Conservation (phyloP, 192 early-diverging fungal genomes). For the Dissophora ornata region DNA sequence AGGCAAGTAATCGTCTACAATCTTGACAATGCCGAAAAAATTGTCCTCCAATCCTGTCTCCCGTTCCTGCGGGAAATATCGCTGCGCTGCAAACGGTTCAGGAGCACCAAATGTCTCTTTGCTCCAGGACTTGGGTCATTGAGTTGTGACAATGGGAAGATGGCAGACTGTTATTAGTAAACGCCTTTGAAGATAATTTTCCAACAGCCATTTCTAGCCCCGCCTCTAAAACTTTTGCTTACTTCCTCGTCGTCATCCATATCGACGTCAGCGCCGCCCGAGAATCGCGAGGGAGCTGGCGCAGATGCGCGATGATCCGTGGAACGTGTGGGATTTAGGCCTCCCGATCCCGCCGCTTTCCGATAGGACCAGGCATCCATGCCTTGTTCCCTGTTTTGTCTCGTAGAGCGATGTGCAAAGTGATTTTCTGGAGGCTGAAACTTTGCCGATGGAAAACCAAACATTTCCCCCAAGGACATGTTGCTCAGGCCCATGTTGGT, state of each 20-base stretch:
- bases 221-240: not conserved
- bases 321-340: not conserved
- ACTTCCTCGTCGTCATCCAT: constrained; percentile 33
- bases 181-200: too few species aligned
- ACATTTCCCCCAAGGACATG: constrained; percentile 45
- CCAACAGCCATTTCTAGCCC: too few species aligned
- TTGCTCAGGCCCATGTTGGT: constrained; percentile 34
- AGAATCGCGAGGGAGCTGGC: constrained; percentile 1
- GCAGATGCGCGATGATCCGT: not conserved
- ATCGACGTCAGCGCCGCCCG: constrained; percentile 8
- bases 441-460: constrained; percentile 49
- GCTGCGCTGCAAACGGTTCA: constrained; percentile 33
- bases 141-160: too few species aligned
- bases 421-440: constrained; percentile 49
- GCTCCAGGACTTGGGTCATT: not conserved
- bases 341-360: not conserved
- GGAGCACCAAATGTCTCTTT: constrained; percentile 2
- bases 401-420: constrained; percentile 33
- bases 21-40: constrained; percentile 54
- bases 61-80: constrained; percentile 43
- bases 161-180: too few species aligned
- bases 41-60: constrained; percentile 54
- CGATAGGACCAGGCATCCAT: constrained; percentile 29
- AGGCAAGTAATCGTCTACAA: constrained; percentile 50
- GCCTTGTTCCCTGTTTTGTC: not conserved